Evolutionary conservation across 768 basidiomycete species (phyloP), one percentile per base, ranked within the genome.

Genomic region (Naganishia friedmannii): DNA sequence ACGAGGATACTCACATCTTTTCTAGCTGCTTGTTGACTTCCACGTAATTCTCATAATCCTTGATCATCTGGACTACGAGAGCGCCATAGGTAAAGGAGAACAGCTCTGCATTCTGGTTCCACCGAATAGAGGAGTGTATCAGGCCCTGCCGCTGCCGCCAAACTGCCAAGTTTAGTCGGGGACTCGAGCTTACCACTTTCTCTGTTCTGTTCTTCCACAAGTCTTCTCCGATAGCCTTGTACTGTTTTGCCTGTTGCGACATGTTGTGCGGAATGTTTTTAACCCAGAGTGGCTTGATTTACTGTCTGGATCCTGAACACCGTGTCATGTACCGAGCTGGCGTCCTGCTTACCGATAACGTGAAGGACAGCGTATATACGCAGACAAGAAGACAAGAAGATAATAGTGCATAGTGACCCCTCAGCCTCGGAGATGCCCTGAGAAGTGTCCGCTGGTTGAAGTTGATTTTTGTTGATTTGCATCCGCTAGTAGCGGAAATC

Each of bases 21-120:
- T 99, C 95, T 2, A 99, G 88, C 80, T 99, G 94, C 80, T 92
- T 94, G 79, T 84, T 84, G 57, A 84, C 83, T 79, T 95, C 92
- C 17, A 86, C 86, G 78, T 96, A 98, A 83, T 99, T 94, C 77
- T 99, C 96, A 77, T 97, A 98, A 82, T 99, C 96, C 78, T 98
- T 96, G 72, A 98, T 93, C 72, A 99, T 86, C 83, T 99, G 96
- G 39, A 98, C 93, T 57, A 99, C 96, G 63, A 98, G 87, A 28
- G 94, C 94, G 65, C 96, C 96, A 74, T 99, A 99, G 26, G 95
- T 98, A 69, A 98, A 82, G 3, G 94, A 90, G 82, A 99, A 98
- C 31, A 99, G 86, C 81, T 99, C 96, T 78, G 93, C 92, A 81
- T 96, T 98, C 94, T 97, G 65, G 23, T 51, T n/a, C 17, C 4